These are phyloP conservation scores for Lithohypha guttulata DNA, from an alignment of 2,329 filamentous ascomycete genomes.

Conservation along the genomic window DNA sequence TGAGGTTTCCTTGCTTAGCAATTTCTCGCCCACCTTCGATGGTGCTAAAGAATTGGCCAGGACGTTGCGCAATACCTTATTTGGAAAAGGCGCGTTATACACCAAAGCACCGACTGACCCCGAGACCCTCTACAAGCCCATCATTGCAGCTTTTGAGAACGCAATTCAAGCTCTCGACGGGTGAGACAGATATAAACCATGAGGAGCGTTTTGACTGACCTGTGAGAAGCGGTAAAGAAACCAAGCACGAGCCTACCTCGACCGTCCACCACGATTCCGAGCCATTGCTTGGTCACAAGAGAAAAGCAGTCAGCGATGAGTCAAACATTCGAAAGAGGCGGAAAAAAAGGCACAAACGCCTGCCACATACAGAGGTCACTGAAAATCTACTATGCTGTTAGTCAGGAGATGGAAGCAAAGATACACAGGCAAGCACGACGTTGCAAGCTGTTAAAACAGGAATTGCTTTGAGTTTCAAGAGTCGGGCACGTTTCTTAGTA, in stretches of 20 bases:
- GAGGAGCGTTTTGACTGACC: not conserved
- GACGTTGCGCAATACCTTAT: not conserved
- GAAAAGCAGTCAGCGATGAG: not conserved
- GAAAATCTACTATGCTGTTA: not conserved
- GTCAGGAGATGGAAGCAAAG: not conserved
- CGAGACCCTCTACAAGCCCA: not conserved
- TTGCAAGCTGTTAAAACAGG: no score
- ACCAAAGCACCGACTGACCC: not conserved
- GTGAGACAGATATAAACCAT: not conserved
- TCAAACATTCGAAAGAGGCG: conserved; percentile 2
- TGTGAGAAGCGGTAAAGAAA: not conserved
- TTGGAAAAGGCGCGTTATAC: not conserved
- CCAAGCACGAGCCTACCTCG: not conserved
- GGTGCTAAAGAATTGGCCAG: not conserved
- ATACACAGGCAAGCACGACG: no score
- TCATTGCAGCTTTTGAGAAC: conserved; percentile 4
- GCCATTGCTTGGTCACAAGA: not conserved
- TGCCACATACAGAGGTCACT: not conserved
- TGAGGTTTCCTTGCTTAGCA: not conserved
- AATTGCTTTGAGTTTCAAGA: no score
- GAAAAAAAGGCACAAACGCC: not conserved
- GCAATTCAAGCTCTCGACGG: conserved; percentile 2
- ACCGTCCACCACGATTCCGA: conserved; percentile 1
- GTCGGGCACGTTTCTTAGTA: no score
- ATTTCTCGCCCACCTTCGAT: not conserved